Conservation (phyloP, 306 rosid genomes). For the Castanopsis chinensis region DNA sequence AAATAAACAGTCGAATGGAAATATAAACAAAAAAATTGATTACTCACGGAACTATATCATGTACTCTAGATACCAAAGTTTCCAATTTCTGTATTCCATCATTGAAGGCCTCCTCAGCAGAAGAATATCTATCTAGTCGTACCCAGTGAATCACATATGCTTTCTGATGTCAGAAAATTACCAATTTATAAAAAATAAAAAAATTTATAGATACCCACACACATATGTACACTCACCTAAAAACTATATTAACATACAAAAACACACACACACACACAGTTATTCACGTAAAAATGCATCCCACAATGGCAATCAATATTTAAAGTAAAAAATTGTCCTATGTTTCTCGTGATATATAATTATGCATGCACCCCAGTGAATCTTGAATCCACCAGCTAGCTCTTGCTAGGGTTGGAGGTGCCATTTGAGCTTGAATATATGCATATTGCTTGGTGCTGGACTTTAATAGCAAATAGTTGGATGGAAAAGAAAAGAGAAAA, state of each 20-base stretch:
- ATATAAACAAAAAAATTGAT: constrained; percentile 6
- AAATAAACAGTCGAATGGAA: constrained; percentile 4
- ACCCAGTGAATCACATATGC: constrained; percentile 89
- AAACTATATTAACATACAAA: background rate
- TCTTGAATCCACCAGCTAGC: too few species aligned
- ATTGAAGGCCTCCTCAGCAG: constrained; percentile 66
- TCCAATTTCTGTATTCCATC: constrained; percentile 63
- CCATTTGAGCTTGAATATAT: background rate
- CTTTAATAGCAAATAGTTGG: background rate
- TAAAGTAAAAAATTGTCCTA: background rate
- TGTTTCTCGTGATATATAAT: background rate
- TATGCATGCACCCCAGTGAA: background rate
- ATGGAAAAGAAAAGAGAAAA: background rate
- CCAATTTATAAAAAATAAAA: background rate
- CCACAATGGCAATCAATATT: background rate
- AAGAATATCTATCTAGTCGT: constrained; percentile 69
- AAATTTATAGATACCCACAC: too few species aligned
- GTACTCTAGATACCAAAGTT: constrained; percentile 68
- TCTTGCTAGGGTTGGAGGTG: too few species aligned
- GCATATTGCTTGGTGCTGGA: background rate
- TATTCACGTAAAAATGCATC: background rate
- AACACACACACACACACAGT: too few species aligned
- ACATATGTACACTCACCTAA: too few species aligned
- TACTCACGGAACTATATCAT: constrained; percentile 79
- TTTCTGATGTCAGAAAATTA: constrained; percentile 52